phyloP scores from a whole-genome alignment of 805 yeast genomes.

The Alloascoidea africana region DNA sequence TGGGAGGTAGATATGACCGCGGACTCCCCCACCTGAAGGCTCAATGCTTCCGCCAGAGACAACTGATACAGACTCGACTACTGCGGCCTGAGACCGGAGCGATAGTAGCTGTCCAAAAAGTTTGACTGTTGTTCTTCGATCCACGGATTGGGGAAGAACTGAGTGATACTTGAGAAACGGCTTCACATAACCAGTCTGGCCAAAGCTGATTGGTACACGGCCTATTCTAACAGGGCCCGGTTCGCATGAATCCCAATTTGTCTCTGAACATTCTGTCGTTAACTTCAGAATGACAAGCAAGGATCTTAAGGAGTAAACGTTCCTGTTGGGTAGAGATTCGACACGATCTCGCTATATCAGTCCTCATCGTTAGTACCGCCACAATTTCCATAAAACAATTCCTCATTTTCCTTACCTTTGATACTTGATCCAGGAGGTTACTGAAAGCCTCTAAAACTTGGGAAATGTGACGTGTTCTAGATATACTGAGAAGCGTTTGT shows the following conservation, averaged over 20 bases:
- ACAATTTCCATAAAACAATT: not conserved
- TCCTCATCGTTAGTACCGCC: not conserved
- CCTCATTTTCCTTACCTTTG: not conserved
- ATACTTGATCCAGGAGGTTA: not conserved
- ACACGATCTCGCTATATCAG: not conserved
- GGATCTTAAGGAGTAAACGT: not conserved
- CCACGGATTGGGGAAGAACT: not conserved
- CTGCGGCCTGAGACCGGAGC: not conserved
- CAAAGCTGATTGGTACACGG: not conserved
- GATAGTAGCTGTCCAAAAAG: not conserved
- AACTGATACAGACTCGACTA: not conserved
- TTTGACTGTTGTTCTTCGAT: not conserved
- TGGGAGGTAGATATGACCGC: not conserved
- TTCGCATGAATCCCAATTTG: not conserved
- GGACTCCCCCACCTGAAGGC: no score
- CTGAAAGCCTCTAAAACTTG: not conserved
- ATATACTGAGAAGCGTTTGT: not conserved
- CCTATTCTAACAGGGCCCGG: not conserved
- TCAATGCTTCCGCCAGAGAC: not conserved
- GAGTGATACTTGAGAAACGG: not conserved
- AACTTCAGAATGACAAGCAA: not conserved
- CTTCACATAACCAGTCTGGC: not conserved
- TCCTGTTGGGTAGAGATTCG: not conserved
- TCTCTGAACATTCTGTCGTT: not conserved
- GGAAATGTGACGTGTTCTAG: not conserved